Evolutionary conservation across 495 filamentous ascomycete genomes (phyloP), one percentile per base, ranked within the genome.

Genomic region (Friedmanniomyces endolithicus): DNA sequence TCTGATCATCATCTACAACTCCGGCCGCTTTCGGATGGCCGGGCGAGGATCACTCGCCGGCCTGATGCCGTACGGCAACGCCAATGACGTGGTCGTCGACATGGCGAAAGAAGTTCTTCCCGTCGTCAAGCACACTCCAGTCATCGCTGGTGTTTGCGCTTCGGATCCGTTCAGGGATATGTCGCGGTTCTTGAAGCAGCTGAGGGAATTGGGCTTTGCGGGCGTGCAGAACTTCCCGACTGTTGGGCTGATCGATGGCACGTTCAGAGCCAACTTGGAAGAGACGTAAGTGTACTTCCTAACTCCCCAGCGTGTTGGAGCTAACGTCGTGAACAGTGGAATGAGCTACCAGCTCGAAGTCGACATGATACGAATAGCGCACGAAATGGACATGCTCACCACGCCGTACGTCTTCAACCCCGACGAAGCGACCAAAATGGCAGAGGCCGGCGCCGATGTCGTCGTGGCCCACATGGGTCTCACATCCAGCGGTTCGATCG

Each of bases 1-100:
- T 58, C 73, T 85, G 24, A 83, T 86, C 52, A 76, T 86, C 53
- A 72, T 86, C 67, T 86, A 86, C 72, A 86, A 86, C 68, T 79
- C 76, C 34, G 84, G 82, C 1, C 77, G 82, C 23, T 87, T 82
- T 68, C 81, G 82, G 31, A 86, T 87, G 84, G 82, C 83, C 2
- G 82, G 83, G 1, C 70, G 78, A 20, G 83, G 83, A 0, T 84
- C 81, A 6, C 69, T 85, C n/a, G 82, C 83, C 0, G 84, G 82
- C 0, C 65, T 87, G 48, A 80, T 87, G 75, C 83, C 82, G 0
- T 87, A 84, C 68, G 78, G 80, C 8, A 80, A 87, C 63, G 82
- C 83, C 3, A 86, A 86, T 65, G 75, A 77, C 22, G 78, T 84
- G 16, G 82, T 85, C 0, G 64, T 84, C 1, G 78, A 83, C 17